Conservation (phyloP, 2,329 filamentous ascomycete species). For the Cryphonectria radicalis region DNA sequence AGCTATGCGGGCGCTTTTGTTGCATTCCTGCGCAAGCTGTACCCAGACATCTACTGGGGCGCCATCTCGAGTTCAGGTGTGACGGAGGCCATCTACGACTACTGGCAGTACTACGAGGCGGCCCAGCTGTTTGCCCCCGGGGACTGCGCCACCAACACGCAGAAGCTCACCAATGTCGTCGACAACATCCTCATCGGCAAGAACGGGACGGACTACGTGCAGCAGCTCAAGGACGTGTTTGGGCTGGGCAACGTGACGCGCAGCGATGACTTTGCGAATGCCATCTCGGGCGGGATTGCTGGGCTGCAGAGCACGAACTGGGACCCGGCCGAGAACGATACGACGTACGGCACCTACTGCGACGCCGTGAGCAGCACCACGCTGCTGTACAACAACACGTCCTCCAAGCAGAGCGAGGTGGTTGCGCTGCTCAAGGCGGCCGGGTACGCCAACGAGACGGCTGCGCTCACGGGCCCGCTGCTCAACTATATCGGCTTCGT, state of each 20-base stretch:
- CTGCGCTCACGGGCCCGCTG: conserved; percentile 46
- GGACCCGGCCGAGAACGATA: conserved; percentile 52
- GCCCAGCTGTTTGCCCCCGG: conserved; percentile 54
- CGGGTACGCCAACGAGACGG: conserved; percentile 45
- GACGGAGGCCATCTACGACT: conserved; percentile 76
- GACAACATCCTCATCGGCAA: conserved; percentile 55
- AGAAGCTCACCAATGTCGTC: conserved; percentile 57
- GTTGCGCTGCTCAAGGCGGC: conserved; percentile 46
- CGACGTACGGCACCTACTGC: conserved; percentile 53
- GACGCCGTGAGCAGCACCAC: conserved; percentile 47
- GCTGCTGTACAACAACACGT: conserved; percentile 48
- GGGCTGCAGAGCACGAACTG: conserved; percentile 56
- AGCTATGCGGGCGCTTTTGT: conserved; percentile 83
- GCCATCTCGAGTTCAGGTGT: conserved; percentile 82
- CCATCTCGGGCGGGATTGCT: conserved; percentile 46
- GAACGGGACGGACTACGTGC: conserved; percentile 46
- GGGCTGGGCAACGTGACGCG: conserved; percentile 50
- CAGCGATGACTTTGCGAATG: conserved; percentile 53
- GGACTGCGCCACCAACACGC: conserved; percentile 67
- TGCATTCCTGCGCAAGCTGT: conserved; percentile 74
- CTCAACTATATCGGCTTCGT: conserved; percentile 58
- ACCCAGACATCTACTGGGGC: conserved; percentile 79
- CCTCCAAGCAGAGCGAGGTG: conserved; percentile 41
- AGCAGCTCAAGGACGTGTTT: conserved; percentile 48
- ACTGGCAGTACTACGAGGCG: conserved; percentile 66